Conservation (phyloP, 129 eudicot species). For the Scalesia atractyloides region DNA sequence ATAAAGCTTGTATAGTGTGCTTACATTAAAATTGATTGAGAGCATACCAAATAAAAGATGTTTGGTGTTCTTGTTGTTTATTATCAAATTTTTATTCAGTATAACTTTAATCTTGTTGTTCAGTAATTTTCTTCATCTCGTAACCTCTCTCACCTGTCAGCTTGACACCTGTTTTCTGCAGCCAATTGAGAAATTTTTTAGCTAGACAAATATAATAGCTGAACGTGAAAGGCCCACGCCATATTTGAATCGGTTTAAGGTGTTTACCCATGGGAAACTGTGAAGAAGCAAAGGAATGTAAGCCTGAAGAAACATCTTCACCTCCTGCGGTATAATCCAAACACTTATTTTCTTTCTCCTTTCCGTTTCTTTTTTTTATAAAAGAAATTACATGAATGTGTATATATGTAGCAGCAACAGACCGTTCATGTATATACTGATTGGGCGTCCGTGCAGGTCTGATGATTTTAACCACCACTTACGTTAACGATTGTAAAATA, state of each 20-base stretch:
- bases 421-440: constrained; percentile 71
- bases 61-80: constrained; percentile 1
- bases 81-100: background rate
- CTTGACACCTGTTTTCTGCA: constrained; percentile 25
- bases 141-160: constrained; percentile 3
- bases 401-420: constrained; percentile 33
- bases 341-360: background rate
- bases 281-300: constrained; percentile 52
- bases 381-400: background rate
- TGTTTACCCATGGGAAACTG: constrained; percentile 48
- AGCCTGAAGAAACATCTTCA: constrained; percentile 52
- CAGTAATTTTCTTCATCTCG: constrained; percentile 7
- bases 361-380: background rate
- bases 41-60: constrained; percentile 7
- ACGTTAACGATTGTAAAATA: constrained; percentile 3
- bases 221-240: constrained; percentile 13
- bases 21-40: background rate
- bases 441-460: constrained; percentile 97
- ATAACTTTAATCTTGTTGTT: background rate
- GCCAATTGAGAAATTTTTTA: constrained; percentile 22
- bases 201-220: constrained; percentile 23
- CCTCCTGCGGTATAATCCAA: constrained; percentile 48
- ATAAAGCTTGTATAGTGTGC: background rate
- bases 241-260: constrained; percentile 17
- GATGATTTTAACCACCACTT: constrained; percentile 4